Evolutionary conservation across 441 rosid genomes (phyloP), one percentile per base, ranked within the genome.

Genomic region (Biscutella laevigata): DNA sequence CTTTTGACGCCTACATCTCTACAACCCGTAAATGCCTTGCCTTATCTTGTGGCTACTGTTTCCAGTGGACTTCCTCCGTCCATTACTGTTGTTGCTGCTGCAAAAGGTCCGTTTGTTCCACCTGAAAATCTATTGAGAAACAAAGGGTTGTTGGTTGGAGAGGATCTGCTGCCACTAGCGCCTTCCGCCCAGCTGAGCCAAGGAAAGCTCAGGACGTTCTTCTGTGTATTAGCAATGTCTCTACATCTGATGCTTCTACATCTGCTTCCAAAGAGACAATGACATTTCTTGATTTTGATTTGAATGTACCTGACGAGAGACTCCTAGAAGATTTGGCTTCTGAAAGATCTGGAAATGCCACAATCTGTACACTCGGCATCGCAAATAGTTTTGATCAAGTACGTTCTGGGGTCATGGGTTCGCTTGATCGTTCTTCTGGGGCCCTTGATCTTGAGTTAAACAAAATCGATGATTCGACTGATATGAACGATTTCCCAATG

Each of bases 81-180:
- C 25, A 69, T 91, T 58, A 82, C 98, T 19, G 84, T 87, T 20
- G 79, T 95, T 60, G 92, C 98, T 68, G 94, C 96, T 64, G 94
- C 96, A 26, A 91, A 88, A 53, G 82, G 95, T 27, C 73, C 87
- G 6, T 91, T 91, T 79, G 77, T 83, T 30, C 98, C 94, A 7
- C 94, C 79, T 10, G 86, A 83, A 14, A 83, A 91, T 57, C 63
- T 83, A 5, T 49, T 88, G 66, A 78, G 74, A 74, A 79, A 71
- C 51, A 88, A 75, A 72, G 84, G 72, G 71, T 67, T 58, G 72
- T 85, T 73, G 94, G 98, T 36, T 88, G 98, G 98, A 91, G 87
- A 74, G 98, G 98, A 51, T 85, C 98, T 28, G 98, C 98, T 3
- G 96, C 98, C 43, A 91, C 98, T n/a, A 91, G 98, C 69, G 98